phyloP scores from a whole-genome alignment of 805 yeast genomes.

The Yarrowia sp. region DNA sequence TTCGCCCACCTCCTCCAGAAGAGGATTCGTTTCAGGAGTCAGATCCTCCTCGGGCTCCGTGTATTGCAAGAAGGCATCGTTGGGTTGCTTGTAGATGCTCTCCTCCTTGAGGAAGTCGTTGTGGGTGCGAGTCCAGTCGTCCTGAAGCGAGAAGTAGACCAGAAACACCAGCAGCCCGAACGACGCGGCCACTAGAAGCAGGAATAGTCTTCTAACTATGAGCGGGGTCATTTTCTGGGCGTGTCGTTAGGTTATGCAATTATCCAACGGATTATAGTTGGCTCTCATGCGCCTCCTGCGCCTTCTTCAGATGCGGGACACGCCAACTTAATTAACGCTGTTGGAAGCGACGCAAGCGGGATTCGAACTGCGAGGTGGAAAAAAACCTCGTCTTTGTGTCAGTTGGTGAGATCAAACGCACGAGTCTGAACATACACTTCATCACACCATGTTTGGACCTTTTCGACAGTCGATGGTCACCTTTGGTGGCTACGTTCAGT shows the following conservation, averaged over 20 bases:
- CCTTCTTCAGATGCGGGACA: not conserved
- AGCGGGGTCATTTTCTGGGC: constrained; percentile 4
- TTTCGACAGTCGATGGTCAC: constrained; percentile 65
- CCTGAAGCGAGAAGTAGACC: constrained; percentile 24
- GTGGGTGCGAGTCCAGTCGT: constrained; percentile 25
- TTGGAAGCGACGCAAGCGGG: not conserved
- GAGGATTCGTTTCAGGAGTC: constrained; percentile 12
- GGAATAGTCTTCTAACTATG: constrained; percentile 31
- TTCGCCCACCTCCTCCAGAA: constrained; percentile 24
- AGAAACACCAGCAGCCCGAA: constrained; percentile 9
- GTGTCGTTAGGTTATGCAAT: not conserved
- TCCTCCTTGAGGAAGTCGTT: constrained; percentile 19
- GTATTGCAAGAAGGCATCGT: constrained; percentile 11
- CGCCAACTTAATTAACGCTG: not conserved
- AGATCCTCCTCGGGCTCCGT: constrained; percentile 20
- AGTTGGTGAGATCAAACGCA: constrained; percentile 1
- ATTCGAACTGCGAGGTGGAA: constrained; percentile 14
- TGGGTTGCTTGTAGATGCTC: constrained; percentile 29
- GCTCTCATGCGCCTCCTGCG: no score
- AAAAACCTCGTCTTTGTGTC: not conserved
- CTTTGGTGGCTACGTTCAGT: constrained; percentile 80
- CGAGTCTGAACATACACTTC: not conserved
- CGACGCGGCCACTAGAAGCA: constrained; percentile 12
- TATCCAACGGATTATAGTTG: not conserved
- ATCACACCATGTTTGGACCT: constrained; percentile 67